phyloP scores from a whole-genome alignment of 2,329 filamentous ascomycete genomes.

The Penicillium sp. region DNA sequence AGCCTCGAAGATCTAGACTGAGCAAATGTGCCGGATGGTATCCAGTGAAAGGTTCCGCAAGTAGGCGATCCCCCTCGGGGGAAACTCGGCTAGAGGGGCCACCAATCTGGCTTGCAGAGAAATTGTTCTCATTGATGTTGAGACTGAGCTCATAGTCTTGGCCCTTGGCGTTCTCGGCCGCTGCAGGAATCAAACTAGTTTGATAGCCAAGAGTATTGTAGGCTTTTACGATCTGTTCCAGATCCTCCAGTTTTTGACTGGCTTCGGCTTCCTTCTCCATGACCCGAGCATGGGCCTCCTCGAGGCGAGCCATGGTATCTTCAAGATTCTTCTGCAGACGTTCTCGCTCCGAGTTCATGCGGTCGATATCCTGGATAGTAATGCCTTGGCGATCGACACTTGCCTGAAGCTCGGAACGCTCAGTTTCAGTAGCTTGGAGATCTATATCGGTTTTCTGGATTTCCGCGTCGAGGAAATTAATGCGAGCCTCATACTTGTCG shows the following conservation, averaged over 20 bases:
- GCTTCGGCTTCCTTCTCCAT: constrained; percentile 87
- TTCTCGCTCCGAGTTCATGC: constrained; percentile 94
- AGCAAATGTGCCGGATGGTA: constrained; percentile 88
- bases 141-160: constrained; percentile 81
- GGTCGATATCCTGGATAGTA: constrained; percentile 97
- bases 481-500: constrained; percentile 81
- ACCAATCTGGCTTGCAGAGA: constrained; percentile 61
- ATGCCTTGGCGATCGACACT: constrained; percentile 91
- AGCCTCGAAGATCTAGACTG: constrained; percentile 81
- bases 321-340: constrained; percentile 88
- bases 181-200: constrained; percentile 81
- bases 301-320: constrained; percentile 69
- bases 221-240: constrained; percentile 84
- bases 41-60: constrained; percentile 77
- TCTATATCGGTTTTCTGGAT: constrained; percentile 75
- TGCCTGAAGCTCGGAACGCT: constrained; percentile 75
- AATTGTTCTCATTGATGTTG: constrained; percentile 77
- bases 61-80: constrained; percentile 68
- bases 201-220: constrained; percentile 96
- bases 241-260: constrained; percentile 78
- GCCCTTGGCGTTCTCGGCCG: constrained; percentile 81
- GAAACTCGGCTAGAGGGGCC: constrained; percentile 50
- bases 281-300: constrained; percentile 80
- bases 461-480: constrained; percentile 80
- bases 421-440: constrained; percentile 75